Conservation (phyloP, 1,284 basidiomycete genomes). For the Stereum hirsutum region DNA sequence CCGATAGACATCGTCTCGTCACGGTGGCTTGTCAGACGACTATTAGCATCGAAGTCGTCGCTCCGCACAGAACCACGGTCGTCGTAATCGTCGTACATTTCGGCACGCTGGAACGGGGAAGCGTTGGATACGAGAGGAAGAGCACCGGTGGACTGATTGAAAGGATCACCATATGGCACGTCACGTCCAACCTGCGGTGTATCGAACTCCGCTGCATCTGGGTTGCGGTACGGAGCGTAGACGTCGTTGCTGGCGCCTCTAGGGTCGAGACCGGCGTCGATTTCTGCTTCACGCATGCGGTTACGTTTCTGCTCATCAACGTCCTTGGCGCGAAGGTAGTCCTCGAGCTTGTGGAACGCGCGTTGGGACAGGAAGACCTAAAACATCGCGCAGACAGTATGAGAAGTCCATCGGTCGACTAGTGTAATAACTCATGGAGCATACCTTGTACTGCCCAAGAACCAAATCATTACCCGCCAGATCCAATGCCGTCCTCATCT, state of each 20-base stretch:
- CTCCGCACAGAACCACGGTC: constrained; percentile 70
- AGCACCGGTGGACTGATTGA: constrained; percentile 46
- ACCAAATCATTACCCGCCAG: constrained; percentile 72
- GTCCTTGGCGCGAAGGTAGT: constrained; percentile 76
- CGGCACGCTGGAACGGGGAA: constrained; percentile 65
- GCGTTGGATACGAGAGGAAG: constrained; percentile 74
- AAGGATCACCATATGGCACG: constrained; percentile 37
- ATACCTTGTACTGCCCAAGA: constrained; percentile 73
- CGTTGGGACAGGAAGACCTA: constrained; percentile 87
- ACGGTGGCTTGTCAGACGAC: constrained; percentile 62
- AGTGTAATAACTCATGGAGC: constrained; percentile 9
- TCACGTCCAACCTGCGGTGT: constrained; percentile 39
- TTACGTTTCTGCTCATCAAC: constrained; percentile 79
- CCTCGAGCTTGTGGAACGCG: constrained; percentile 88
- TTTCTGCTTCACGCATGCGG: constrained; percentile 64
- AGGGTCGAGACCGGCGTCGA: constrained; percentile 64
- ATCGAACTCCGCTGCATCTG: constrained; percentile 22
- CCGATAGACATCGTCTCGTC: constrained; percentile 77
- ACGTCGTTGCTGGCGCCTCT: constrained; percentile 67
- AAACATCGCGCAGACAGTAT: neutral
- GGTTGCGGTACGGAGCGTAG: constrained; percentile 63
- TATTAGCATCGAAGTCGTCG: constrained; percentile 70
- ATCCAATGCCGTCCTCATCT: constrained; percentile 53
- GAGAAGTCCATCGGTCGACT: neutral
- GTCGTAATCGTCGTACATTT: constrained; percentile 68